These are phyloP conservation scores for Claviceps pazoutovae DNA, from an alignment of 2,329 filamentous ascomycete genomes.

Conservation along the genomic window DNA sequence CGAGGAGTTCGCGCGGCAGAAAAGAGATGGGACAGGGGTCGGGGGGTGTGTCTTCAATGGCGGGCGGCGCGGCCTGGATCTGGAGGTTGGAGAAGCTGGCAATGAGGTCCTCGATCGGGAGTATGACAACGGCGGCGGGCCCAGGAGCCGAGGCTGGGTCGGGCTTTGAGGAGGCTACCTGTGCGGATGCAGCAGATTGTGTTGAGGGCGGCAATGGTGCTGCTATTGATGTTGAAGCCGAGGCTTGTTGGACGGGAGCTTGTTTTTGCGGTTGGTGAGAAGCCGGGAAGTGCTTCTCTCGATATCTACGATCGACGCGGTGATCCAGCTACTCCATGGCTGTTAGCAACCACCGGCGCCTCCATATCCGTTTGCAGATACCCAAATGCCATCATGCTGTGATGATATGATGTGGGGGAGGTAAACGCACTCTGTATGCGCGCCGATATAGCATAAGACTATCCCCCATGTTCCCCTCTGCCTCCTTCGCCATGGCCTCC, in stretches of 20 bases:
- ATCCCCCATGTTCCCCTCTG: constrained; percentile 72
- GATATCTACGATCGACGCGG: constrained; percentile 72
- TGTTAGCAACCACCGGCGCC: too few species aligned
- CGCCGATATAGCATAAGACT: constrained; percentile 79
- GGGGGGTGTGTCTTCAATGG: constrained; percentile 56
- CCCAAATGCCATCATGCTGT: too few species aligned
- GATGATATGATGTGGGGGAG: neutral
- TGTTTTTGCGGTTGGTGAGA: constrained; percentile 22
- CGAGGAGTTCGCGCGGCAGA: constrained; percentile 72
- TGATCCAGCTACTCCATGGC: constrained; percentile 53
- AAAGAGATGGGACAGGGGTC: constrained; percentile 66
- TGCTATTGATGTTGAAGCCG: constrained; percentile 8
- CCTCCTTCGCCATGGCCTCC: constrained; percentile 77
- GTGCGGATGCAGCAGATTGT: neutral
- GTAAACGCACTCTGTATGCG: constrained; percentile 57
- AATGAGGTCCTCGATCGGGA: constrained; percentile 56
- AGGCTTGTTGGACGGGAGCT: constrained; percentile 26
- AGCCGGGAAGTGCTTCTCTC: constrained; percentile 73
- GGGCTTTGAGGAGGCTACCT: neutral
- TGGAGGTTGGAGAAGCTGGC: constrained; percentile 56
- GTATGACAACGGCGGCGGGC: constrained; percentile 22
- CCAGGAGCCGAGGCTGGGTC: neutral
- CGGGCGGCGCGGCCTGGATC: constrained; percentile 53
- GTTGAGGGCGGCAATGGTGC: neutral
- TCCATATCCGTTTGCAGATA: too few species aligned